Percentiles rank a stretch among this genome's conserved stretches.
Evolutionary conservation across 352 stramenopile genomes (phyloP).

Genomic region (Elongisporangium prolatum): DNA sequence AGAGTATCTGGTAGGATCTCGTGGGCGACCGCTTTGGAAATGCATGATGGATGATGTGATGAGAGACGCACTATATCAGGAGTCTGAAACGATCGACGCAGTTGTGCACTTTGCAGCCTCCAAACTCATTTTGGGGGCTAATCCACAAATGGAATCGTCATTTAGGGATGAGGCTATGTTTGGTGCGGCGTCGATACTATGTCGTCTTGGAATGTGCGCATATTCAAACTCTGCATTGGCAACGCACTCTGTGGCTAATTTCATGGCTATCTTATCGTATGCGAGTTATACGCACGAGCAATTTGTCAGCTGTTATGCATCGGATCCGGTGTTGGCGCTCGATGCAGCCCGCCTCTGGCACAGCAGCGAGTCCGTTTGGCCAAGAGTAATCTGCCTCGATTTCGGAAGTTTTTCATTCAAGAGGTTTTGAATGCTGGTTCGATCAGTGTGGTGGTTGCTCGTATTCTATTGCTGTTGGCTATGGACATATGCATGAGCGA

Average conservation of each 20-base stretch:
- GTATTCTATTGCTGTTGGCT: constrained; percentile 19
- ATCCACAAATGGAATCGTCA: not conserved
- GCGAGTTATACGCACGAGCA: constrained; percentile 13
- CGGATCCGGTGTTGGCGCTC: constrained; percentile 14
- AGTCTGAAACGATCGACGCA: too few relatives aligned
- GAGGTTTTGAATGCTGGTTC: constrained; percentile 15
- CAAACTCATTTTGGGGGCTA: constrained; percentile 2
- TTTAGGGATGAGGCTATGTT: constrained; percentile 7
- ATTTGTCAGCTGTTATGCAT: constrained; percentile 13
- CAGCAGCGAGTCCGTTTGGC: not conserved
- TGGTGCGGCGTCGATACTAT: constrained; percentile 16
- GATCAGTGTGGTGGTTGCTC: constrained; percentile 12
- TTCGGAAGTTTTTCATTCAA: constrained; percentile 13
- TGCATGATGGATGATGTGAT: too few relatives aligned
- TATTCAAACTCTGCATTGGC: constrained; percentile 13
- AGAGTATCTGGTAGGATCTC: too few relatives aligned
- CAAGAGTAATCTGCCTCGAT: constrained; percentile 11
- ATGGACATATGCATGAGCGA: constrained; percentile 9
- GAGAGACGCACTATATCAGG: too few relatives aligned
- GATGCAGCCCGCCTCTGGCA: constrained; percentile 16
- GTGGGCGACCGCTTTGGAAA: too few relatives aligned
- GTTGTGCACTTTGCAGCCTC: too few relatives aligned
- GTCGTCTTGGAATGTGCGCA: constrained; percentile 15
- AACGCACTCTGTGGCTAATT: constrained; percentile 12
- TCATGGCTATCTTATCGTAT: constrained; percentile 18